Evolutionary conservation across 306 rosid species (phyloP).

Genomic region (Astragalus glycyphyllos): DNA sequence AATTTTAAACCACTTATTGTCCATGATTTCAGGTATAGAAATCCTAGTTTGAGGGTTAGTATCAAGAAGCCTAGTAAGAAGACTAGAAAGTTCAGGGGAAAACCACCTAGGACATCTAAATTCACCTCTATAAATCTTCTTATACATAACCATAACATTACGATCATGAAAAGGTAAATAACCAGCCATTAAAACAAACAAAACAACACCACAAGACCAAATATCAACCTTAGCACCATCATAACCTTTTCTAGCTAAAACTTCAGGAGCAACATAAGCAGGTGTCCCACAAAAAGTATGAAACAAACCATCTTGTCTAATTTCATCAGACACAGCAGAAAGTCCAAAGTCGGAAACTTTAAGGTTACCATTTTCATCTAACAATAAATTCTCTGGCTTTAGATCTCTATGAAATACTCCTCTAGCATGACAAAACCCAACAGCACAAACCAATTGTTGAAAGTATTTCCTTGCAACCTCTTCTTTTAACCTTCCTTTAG

Average conservation of each 20-base stretch:
- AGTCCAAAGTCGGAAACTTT: slow-evolving; percentile 72
- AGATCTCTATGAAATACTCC: slow-evolving; percentile 68
- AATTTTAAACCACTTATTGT: slow-evolving; percentile 53
- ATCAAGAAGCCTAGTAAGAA: slow-evolving; percentile 54
- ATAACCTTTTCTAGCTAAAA: slow-evolving; percentile 55
- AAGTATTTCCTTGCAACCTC: slow-evolving; percentile 58
- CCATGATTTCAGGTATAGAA: slow-evolving; percentile 59
- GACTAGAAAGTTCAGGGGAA: slow-evolving; percentile 41
- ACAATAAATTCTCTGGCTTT: slow-evolving; percentile 63
- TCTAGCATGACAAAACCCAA: slow-evolving; percentile 61
- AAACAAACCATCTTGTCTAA: slow-evolving; percentile 61
- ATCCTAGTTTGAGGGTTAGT: slow-evolving; percentile 54
- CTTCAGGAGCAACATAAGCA: slow-evolving; percentile 72
- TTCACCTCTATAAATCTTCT: slow-evolving; percentile 60
- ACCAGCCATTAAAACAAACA: slow-evolving; percentile 62
- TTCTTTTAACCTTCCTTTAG: slow-evolving; percentile 59
- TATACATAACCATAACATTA: slow-evolving; percentile 56
- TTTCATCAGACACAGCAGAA: slow-evolving; percentile 63
- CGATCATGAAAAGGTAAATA: slow-evolving; percentile 57
- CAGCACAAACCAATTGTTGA: slow-evolving; percentile 65
- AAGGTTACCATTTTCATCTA: slow-evolving; percentile 61
- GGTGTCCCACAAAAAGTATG: slow-evolving; percentile 78
- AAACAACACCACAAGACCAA: slow-evolving; percentile 68
- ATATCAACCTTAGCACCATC: slow-evolving; percentile 62
- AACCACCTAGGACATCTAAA: slow-evolving; percentile 66